Evolutionary conservation across 345 rosid species (phyloP).

Genomic region (Fremontodendron californicum): DNA sequence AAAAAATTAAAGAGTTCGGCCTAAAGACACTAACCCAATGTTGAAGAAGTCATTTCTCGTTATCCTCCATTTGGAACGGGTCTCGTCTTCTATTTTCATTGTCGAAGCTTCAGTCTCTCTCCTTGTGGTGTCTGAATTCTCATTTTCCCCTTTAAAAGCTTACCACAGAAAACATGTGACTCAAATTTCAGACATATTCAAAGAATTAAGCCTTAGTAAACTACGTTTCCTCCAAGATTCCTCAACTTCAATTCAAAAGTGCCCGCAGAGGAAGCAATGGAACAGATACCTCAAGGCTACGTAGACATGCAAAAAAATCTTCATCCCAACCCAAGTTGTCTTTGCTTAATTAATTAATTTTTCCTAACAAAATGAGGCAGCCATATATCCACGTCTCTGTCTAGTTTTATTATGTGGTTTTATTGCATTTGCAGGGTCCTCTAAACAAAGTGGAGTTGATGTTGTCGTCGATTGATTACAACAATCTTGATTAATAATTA

Average conservation of each 20-base stretch:
- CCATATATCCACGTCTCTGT: no score
- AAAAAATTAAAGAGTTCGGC: background rate
- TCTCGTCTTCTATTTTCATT: background rate
- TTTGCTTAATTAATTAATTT: background rate
- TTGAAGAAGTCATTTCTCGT: background rate
- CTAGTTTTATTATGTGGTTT: no score
- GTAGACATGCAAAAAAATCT: background rate
- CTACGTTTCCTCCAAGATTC: background rate
- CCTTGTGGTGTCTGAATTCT: background rate
- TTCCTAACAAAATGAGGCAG: background rate
- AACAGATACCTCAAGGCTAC: no score
- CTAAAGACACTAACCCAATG: background rate
- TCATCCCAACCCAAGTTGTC: background rate
- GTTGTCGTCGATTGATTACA: no score
- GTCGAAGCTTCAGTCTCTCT: background rate
- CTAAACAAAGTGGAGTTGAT: no score
- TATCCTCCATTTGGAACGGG: background rate
- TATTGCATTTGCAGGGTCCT: no score
- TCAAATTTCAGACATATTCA: background rate
- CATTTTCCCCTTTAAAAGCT: background rate
- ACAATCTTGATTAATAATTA: no score
- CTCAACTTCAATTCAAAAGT: background rate
- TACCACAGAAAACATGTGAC: background rate
- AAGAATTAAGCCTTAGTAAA: background rate
- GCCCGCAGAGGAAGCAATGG: background rate